A percentile compares a stretch with the other conserved stretches of the same genome.
Conservation (phyloP, 2,329 filamentous ascomycete genomes). For the Penicillium glabrum region DNA sequence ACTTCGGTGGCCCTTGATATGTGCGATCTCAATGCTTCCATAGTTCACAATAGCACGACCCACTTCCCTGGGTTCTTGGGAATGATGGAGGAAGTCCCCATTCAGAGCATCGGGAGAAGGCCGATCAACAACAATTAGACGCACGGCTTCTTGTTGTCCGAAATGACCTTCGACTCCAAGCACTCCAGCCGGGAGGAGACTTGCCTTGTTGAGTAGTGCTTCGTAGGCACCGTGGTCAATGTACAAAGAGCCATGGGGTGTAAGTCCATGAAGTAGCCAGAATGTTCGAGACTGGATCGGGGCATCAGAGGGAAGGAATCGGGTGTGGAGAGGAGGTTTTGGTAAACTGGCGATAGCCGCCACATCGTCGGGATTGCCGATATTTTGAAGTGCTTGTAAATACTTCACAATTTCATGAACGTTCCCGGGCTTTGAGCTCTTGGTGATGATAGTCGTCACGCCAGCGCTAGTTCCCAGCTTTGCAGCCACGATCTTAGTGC, state of each 20-base stretch:
- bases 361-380: not conserved
- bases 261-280: constrained; percentile 92
- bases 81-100: constrained; percentile 40
- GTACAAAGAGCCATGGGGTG: constrained; percentile 85
- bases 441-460: constrained; percentile 93
- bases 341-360: constrained; percentile 32
- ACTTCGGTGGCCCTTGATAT: constrained; percentile 83
- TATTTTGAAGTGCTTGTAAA: constrained; percentile 62
- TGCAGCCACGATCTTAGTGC: constrained; percentile 93
- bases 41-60: constrained; percentile 92
- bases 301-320: constrained; percentile 80
- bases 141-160: constrained; percentile 87
- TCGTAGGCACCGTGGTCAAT: constrained; percentile 87
- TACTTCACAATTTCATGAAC: constrained; percentile 84
- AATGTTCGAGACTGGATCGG: constrained; percentile 93
- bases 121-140: constrained; percentile 75
- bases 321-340: constrained; percentile 74
- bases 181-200: constrained; percentile 86
- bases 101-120: constrained; percentile 42
- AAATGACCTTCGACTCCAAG: constrained; percentile 86
- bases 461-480: constrained; percentile 89
- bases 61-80: constrained; percentile 64
- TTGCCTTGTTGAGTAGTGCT: constrained; percentile 79
- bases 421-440: constrained; percentile 90
- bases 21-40: constrained; percentile 75